Evolutionary conservation across 305 asterid genomes (phyloP), one percentile per base, ranked within the genome.

Genomic region (Rubia peregrina): DNA sequence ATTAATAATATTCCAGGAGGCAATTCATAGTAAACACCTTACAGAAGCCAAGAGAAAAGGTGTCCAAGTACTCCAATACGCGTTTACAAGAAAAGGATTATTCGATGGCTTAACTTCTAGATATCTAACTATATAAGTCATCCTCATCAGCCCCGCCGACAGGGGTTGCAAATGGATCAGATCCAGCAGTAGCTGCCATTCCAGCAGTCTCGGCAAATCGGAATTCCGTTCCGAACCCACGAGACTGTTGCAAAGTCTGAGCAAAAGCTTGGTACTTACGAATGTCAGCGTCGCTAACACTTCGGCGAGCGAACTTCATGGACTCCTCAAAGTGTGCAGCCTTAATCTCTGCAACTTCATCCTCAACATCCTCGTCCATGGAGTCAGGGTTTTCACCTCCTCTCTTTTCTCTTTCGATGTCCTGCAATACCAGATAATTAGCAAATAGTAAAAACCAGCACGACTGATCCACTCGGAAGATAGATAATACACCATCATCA

Each of bases 241-340:
- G 84, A 42, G 92, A 87, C 83, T 87, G 92, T 78, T 87, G 90
- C 79, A 87, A 73, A 22, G 92, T 87, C 83, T 85, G 92, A 21
- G 90, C 92, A 71, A 87, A 85, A n/a, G 90, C 90, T 71, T 85
- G 90, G 85, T 87, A 87, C 73, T 87, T 87, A 24, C 90, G 87
- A n/a, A 87, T 87, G 79, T 87, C 92, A 40, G 89, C 89, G 61
- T 84, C 91, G 67, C 91, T 84, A 24, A 83, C 92, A 74, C 92
- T 87, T 65, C 89, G 74, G 33, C 89, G 88, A 12, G 92, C 92
- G 63, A 63, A 87, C 76, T 87, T 87, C 92, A 87, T 87, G 38
- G 92, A 87, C 80, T 87, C 92, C 85, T 87, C 92, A 55, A 87
- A 85, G 73, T 87, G 92, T 26, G 90, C 83, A 51, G 85, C 80